phyloP scores from a whole-genome alignment of 371 early-diverging fungal genomes.

The Conidiobolus incongruus region DNA sequence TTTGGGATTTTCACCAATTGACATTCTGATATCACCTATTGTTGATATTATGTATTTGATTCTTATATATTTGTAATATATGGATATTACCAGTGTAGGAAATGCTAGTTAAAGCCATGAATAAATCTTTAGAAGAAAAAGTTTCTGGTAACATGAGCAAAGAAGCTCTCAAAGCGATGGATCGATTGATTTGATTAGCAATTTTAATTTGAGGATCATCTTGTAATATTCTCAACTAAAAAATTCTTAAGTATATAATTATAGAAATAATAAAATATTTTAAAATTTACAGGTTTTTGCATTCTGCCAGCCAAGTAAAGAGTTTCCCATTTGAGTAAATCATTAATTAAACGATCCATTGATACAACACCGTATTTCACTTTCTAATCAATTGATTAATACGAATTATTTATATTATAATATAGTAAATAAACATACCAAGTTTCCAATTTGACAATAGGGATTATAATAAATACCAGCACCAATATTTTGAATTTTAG shows the following conservation, averaged over 20 bases:
- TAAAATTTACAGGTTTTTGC: constrained; percentile 76
- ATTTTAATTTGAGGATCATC: constrained; percentile 71
- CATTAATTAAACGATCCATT: constrained; percentile 58
- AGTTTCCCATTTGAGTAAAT: constrained; percentile 83
- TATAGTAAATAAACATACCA: constrained; percentile 22
- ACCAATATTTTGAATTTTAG: constrained; percentile 63
- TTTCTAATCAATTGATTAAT: constrained; percentile 12
- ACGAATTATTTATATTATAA: background rate
- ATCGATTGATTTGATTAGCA: constrained; percentile 67
- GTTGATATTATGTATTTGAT: background rate
- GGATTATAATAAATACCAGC: constrained; percentile 91
- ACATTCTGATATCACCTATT: constrained; percentile 78
- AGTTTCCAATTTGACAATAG: constrained; percentile 63
- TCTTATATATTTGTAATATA: background rate
- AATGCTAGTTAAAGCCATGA: constrained; percentile 56
- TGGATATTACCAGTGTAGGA: constrained; percentile 33
- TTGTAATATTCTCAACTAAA: constrained; percentile 49
- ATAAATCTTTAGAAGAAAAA: constrained; percentile 67
- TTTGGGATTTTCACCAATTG: constrained; percentile 79
- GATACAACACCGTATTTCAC: constrained; percentile 94
- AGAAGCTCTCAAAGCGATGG: constrained; percentile 65
- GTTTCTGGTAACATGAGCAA: constrained; percentile 58
- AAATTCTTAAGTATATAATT: background rate
- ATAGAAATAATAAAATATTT: background rate
- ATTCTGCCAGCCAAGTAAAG: constrained; percentile 88